Percentiles rank a stretch among this genome's conserved stretches.
Conservation (phyloP, 2,329 filamentous ascomycete species). For the Alternaria triticina region DNA sequence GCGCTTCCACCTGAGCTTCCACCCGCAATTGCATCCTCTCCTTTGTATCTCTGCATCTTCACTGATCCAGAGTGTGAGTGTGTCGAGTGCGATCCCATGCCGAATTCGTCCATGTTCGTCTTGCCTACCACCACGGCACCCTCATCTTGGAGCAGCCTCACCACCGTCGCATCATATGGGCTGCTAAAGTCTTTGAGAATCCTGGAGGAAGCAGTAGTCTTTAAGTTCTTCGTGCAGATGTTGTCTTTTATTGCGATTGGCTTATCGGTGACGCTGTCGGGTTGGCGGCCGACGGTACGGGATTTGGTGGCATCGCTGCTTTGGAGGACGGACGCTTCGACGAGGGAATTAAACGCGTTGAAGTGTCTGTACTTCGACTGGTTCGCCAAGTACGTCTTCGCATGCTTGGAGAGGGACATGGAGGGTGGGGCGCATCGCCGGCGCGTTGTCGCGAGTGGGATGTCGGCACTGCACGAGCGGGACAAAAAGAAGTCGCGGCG, state of each 20-base stretch:
- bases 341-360: constrained; percentile 48
- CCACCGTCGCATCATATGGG: constrained; percentile 83
- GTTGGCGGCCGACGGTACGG: background rate
- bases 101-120: constrained; percentile 94
- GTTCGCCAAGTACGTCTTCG: constrained; percentile 44
- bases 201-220: constrained; percentile 81
- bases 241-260: constrained; percentile 59
- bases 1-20: constrained; percentile 90
- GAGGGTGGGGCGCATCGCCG: constrained; percentile 32
- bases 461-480: constrained; percentile 11
- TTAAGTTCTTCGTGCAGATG: constrained; percentile 53
- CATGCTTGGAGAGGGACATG: constrained; percentile 50
- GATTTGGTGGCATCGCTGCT: constrained; percentile 26
- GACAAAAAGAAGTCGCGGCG: constrained; percentile 17
- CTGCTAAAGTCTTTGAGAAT: constrained; percentile 73
- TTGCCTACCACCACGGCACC: constrained; percentile 75
- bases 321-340: constrained; percentile 25
- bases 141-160: constrained; percentile 67
- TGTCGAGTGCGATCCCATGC: constrained; percentile 86
- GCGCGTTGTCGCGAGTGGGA: constrained; percentile 17
- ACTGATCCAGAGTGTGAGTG: constrained; percentile 73
- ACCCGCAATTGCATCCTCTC: constrained; percentile 47
- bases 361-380: constrained; percentile 40
- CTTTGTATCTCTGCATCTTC: constrained; percentile 51
- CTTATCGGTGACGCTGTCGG: constrained; percentile 29